These are phyloP conservation scores for Neodidymelliopsis sp. DNA, from an alignment of 2,329 filamentous ascomycete species.

Conservation along the genomic window DNA sequence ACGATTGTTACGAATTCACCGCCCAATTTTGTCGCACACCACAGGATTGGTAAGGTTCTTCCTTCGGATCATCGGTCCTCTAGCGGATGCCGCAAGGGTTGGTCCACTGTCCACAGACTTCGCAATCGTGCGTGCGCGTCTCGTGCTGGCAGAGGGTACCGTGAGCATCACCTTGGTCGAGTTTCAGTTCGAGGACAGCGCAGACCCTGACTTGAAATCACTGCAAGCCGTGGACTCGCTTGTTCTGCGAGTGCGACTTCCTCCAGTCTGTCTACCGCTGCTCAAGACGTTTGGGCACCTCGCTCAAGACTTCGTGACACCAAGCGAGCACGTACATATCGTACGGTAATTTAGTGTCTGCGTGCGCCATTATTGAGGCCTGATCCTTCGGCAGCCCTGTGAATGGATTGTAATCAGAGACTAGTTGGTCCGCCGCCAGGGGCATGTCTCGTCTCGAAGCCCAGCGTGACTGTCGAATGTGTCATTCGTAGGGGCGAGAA, in stretches of 20 bases:
- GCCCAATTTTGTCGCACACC: constrained; percentile 15
- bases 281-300: neutral
- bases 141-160: constrained; percentile 12
- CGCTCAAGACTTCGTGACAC: constrained; percentile 6
- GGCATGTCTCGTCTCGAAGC: constrained; percentile 18
- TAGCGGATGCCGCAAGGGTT: constrained; percentile 18
- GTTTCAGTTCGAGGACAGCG: neutral
- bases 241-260: neutral
- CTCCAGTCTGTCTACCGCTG: neutral
- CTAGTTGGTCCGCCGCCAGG: constrained; percentile 17
- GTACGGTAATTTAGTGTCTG: constrained; percentile 3
- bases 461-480: constrained; percentile 12
- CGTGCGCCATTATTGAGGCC: constrained; percentile 22
- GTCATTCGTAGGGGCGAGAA: constrained; percentile 22
- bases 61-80: constrained; percentile 18
- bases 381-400: constrained; percentile 20
- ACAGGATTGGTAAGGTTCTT: constrained; percentile 15
- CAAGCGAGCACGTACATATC: constrained; percentile 6
- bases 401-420: constrained; percentile 9
- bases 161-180: constrained; percentile 5
- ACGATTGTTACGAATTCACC: constrained; percentile 11
- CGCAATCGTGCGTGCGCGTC: constrained; percentile 17
- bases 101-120: constrained; percentile 18
- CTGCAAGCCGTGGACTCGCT: constrained; percentile 1
- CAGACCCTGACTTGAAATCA: too few species aligned